These are phyloP conservation scores for Ampelocalamus luodianensis DNA, from an alignment of 176 grass and related monocot genomes.

Conservation along the genomic window DNA sequence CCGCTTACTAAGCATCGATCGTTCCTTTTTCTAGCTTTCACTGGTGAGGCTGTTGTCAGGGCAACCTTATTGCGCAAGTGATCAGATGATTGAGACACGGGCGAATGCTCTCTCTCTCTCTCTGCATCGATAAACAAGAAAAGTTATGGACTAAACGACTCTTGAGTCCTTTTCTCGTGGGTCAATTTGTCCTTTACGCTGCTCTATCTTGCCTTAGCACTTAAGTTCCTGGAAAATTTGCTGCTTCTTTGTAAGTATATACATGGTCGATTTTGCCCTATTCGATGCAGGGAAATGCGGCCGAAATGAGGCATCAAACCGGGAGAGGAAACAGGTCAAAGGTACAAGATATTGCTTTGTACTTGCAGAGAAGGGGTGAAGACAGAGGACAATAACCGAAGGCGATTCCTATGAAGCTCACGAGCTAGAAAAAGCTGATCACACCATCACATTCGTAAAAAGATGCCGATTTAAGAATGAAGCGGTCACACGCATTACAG, in stretches of 20 bases:
- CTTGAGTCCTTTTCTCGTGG: background rate
- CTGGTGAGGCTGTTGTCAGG: conserved; percentile 21
- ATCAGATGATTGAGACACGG: conserved; percentile 24
- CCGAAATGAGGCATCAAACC: too few relatives aligned
- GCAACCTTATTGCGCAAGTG: conserved; percentile 43
- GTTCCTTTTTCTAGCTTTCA: conserved; percentile 13
- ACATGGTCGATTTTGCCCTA: background rate
- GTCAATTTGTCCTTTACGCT: conserved; percentile 40
- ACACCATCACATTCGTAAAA: too few relatives aligned
- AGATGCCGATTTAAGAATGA: too few relatives aligned
- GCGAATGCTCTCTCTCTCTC: background rate
- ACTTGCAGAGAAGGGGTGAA: too few relatives aligned
- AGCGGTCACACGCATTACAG: too few relatives aligned
- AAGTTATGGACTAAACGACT: background rate
- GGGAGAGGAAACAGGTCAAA: too few relatives aligned
- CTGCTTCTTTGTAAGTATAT: background rate
- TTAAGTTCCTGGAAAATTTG: conserved; percentile 29
- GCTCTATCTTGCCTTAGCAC: conserved; percentile 40
- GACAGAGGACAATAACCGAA: too few relatives aligned
- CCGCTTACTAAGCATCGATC: background rate
- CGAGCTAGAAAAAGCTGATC: too few relatives aligned
- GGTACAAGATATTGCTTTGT: too few relatives aligned
- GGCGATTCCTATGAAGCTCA: too few relatives aligned
- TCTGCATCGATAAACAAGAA: background rate
- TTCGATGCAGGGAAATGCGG: background rate